Evolutionary conservation across 192 early-diverging fungal species (phyloP).

Genomic region (Linnemannia elongata): DNA sequence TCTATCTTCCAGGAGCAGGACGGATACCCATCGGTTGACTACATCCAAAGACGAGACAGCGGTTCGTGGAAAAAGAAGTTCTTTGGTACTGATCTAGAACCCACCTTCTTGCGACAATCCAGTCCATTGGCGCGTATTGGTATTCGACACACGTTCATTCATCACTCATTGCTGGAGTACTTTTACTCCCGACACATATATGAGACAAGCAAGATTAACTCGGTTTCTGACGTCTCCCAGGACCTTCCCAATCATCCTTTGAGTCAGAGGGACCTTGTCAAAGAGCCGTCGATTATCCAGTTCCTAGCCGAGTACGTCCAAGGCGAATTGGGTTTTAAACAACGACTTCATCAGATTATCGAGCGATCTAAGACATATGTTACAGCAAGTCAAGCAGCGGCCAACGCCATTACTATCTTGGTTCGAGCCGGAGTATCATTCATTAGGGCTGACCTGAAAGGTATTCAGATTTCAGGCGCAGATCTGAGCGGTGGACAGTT

Average conservation of each 20-base stretch:
- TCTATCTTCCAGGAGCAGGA: constrained; percentile 8
- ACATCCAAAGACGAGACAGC: background rate
- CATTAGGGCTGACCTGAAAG: constrained; percentile 8
- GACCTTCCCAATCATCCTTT: constrained; percentile 10
- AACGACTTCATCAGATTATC: constrained; percentile 3
- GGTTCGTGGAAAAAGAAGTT: background rate
- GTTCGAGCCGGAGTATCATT: constrained; percentile 7
- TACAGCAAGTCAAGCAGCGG: background rate
- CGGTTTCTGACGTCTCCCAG: background rate
- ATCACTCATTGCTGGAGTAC: constrained; percentile 15
- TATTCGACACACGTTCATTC: background rate
- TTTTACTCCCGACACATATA: constrained; percentile 7
- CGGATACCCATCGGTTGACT: background rate
- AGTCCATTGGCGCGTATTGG: constrained; percentile 9
- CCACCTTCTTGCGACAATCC: constrained; percentile 1
- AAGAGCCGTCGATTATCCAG: constrained; percentile 8
- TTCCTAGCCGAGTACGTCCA: constrained; percentile 27
- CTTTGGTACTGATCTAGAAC: background rate
- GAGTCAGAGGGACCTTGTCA: background rate
- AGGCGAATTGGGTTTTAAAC: background rate
- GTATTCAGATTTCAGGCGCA: constrained; percentile 24
- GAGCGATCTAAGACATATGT: constrained; percentile 6
- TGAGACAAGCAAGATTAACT: background rate
- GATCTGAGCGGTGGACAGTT: constrained; percentile 19
- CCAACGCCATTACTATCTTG: constrained; percentile 35